Base-by-base conservation (phyloP, 1,284 basidiomycete genomes). In the Fomitopsis palustris region DNA sequence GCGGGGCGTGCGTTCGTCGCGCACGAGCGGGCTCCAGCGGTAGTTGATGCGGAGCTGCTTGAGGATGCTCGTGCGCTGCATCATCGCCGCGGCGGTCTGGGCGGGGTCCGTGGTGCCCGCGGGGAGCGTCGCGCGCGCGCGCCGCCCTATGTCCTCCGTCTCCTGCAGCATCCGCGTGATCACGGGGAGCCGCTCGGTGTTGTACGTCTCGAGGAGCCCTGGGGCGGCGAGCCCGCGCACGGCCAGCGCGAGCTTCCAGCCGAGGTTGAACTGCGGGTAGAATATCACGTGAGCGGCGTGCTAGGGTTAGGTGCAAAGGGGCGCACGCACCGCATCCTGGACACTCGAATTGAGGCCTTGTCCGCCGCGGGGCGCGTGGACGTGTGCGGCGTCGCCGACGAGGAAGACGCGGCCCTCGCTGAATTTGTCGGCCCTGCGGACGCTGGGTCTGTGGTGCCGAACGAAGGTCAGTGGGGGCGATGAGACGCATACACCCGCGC, bases 11-110 rank as follows among this genome's bases (percentile, higher is more conserved):
- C 53, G 57, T 55, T 79, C 77, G 53, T 80, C 78, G 12, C 78
- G 38, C 21, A 80, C 71, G 52, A 81, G 74, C 8, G 74, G 66
- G 61, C 79, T 81, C 72, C 76, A 76, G 10, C 79, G 72, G 59
- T 77, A 81, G 65, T 81, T 80, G 33, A 81, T 72, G 1, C 78
- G 78, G 25, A 81, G 70, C 64, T 78, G 76, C 29, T 70, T 65
- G 23, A 80, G 67, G 5, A 37, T 9, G 35, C 5, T 37, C 8
- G 8, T 37, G 5, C 35, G 35, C 35, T 37, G 35, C 35, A 37
- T 37, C 12, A 37, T 14, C 12, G 5, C 6, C 3, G 12, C 12
- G 8, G 35, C 35, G 16, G 12, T 10, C 35, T 10, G 12, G 12
- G 6, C 35, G 35, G 35, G 35, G 35, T 8, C 35, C 35, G 4